Evolutionary conservation across 148 eudicot species (phyloP).

Genomic region (Nyssa sinensis): DNA sequence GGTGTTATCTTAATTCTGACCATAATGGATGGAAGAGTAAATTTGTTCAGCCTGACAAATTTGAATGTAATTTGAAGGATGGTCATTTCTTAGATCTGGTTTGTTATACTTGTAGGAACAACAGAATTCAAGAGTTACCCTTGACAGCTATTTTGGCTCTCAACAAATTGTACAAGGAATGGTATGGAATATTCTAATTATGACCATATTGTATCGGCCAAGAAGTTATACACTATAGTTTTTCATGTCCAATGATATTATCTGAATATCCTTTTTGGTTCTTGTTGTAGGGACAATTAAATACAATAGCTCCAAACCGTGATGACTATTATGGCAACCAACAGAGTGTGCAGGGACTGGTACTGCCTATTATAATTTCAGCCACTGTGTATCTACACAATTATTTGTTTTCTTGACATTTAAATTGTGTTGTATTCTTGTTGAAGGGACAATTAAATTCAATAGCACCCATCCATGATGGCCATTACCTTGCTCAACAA

Average conservation of each 20-base stretch:
- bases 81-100: not conserved
- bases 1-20: not conserved
- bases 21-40: too few species aligned
- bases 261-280: not conserved
- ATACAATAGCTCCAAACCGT: not conserved
- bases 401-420: too few species aligned
- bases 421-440: too few species aligned
- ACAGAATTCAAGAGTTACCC: constrained; percentile 7
- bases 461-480: constrained; percentile 3
- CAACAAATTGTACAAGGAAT: constrained; percentile 16
- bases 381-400: too few species aligned
- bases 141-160: constrained; percentile 8
- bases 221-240: not conserved
- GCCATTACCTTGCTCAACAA: constrained; percentile 5
- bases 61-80: not conserved
- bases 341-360: constrained; percentile 12
- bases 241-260: not conserved
- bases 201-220: too few species aligned
- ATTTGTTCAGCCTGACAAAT: not conserved
- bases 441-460: constrained; percentile 14
- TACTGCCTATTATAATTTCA: not conserved
- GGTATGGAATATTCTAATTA: not conserved
- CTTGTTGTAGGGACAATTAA: constrained; percentile 4
- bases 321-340: constrained; percentile 15
- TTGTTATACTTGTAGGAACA: constrained; percentile 11